Evolutionary conservation across 345 rosid genomes (phyloP).

Genomic region (Cochlearia excelsa): DNA sequence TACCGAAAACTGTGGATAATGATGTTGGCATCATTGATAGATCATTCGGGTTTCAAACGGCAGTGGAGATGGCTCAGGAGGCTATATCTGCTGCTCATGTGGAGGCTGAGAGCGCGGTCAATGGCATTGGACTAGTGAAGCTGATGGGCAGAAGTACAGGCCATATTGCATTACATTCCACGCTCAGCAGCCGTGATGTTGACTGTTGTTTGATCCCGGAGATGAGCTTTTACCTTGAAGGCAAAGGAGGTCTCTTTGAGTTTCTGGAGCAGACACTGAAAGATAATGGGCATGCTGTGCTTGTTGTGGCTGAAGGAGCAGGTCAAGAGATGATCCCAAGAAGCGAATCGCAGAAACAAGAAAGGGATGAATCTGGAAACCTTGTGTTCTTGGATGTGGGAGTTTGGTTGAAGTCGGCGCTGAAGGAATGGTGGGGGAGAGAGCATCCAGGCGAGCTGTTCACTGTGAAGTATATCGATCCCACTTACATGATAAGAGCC

Average conservation of each 20-base stretch:
- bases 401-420: constrained; percentile 69
- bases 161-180: constrained; percentile 82
- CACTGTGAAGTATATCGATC: constrained; percentile 84
- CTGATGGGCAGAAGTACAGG: constrained; percentile 94
- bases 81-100: constrained; percentile 82
- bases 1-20: constrained; percentile 86
- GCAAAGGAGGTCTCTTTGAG: constrained; percentile 68
- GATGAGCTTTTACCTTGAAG: constrained; percentile 62
- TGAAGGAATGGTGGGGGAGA: constrained; percentile 68
- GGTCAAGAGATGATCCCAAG: constrained; percentile 85
- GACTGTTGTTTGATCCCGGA: constrained; percentile 93
- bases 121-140: constrained; percentile 85
- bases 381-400: constrained; percentile 75
- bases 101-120: constrained; percentile 92
- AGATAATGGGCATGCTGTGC: constrained; percentile 69
- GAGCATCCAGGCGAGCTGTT: constrained; percentile 64
- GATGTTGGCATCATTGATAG: constrained; percentile 83
- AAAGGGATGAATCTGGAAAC: constrained; percentile 86
- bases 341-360: constrained; percentile 56
- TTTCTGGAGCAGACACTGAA: constrained; percentile 53
- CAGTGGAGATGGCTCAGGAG: constrained; percentile 85
- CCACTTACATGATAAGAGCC: constrained; percentile 91
- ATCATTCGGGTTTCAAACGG: constrained; percentile 93
- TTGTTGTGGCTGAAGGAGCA: constrained; percentile 89
- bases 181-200: constrained; percentile 88